phyloP scores from a whole-genome alignment of 2,329 filamentous ascomycete species.

The Phaeophleospora eucalypticola region DNA sequence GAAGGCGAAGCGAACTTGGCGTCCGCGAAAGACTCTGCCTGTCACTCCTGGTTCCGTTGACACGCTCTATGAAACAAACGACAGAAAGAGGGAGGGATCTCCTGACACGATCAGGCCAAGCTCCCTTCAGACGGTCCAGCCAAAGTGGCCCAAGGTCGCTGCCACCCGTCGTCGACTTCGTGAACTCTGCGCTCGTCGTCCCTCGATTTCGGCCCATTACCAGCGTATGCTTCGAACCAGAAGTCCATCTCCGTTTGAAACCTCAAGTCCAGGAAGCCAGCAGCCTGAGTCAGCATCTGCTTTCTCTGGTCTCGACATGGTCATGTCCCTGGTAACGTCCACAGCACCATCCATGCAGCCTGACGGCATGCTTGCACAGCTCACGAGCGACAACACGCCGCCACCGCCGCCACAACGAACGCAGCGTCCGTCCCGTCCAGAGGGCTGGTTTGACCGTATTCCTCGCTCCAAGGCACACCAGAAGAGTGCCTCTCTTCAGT shows the following conservation, averaged over 20 bases:
- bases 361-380: constrained; percentile 45
- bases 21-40: constrained; percentile 37
- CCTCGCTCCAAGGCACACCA: constrained; percentile 47
- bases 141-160: constrained; percentile 55
- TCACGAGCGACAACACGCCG: constrained; percentile 35
- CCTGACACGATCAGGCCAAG: constrained; percentile 44
- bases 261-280: constrained; percentile 32
- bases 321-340: constrained; percentile 48
- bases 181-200: constrained; percentile 57
- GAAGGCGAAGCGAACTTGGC: constrained; percentile 59
- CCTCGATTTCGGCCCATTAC: constrained; percentile 60
- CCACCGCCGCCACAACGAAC: constrained; percentile 13
- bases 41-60: constrained; percentile 28
- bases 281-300: constrained; percentile 28
- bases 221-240: constrained; percentile 58
- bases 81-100: constrained; percentile 33
- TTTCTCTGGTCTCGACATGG: constrained; percentile 49
- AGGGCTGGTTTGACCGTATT: constrained; percentile 41
- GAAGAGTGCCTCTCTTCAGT: constrained; percentile 49
- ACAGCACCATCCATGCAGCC: constrained; percentile 51
- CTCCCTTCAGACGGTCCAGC: constrained; percentile 30
- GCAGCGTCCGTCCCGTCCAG: constrained; percentile 27
- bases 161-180: constrained; percentile 57
- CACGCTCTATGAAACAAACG: constrained; percentile 18
- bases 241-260: constrained; percentile 56